These are phyloP conservation scores for Stipa capillata DNA, from an alignment of 176 grass and related monocot species.

Conservation along the genomic window DNA sequence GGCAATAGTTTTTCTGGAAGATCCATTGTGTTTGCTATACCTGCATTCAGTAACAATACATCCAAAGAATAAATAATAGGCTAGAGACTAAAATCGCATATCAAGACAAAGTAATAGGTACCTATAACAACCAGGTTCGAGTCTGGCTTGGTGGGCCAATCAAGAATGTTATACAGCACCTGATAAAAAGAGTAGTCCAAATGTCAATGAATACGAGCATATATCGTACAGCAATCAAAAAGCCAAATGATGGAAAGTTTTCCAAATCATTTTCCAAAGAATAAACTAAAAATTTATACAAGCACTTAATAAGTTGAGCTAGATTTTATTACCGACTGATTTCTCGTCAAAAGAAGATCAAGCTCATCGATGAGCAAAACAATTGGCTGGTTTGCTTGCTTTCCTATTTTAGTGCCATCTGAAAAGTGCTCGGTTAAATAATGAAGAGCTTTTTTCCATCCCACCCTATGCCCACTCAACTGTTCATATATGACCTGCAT, in stretches of 20 bases:
- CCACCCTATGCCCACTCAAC: slow-evolving; percentile 74
- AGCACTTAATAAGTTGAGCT: background rate
- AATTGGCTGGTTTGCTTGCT: slow-evolving; percentile 69
- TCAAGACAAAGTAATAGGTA: slow-evolving; percentile 25
- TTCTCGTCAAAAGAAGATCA: slow-evolving; percentile 97
- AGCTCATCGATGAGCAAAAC: slow-evolving; percentile 98
- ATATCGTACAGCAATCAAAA: background rate
- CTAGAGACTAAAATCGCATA: slow-evolving; percentile 2
- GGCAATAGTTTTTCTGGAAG: slow-evolving; percentile 90
- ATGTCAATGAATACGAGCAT: slow-evolving; percentile 5
- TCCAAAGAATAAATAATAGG: slow-evolving; percentile 27
- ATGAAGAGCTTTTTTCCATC: slow-evolving; percentile 96
- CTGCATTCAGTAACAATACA: slow-evolving; percentile 43
- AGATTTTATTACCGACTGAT: slow-evolving; percentile 77
- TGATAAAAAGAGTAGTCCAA: slow-evolving; percentile 33
- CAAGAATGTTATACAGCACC: slow-evolving; percentile 98
- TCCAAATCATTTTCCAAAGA: background rate
- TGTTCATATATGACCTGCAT: slow-evolving; percentile 85
- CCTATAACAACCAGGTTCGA: slow-evolving; percentile 91
- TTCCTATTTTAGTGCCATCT: slow-evolving; percentile 46
- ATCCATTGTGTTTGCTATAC: slow-evolving; percentile 98
- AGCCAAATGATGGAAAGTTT: background rate
- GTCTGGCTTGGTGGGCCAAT: slow-evolving; percentile 90
- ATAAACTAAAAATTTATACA: background rate
- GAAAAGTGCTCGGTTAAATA: slow-evolving; percentile 89